Evolutionary conservation across 2,329 filamentous ascomycete species (phyloP).

Genomic region (Claviceps quebecensis): DNA sequence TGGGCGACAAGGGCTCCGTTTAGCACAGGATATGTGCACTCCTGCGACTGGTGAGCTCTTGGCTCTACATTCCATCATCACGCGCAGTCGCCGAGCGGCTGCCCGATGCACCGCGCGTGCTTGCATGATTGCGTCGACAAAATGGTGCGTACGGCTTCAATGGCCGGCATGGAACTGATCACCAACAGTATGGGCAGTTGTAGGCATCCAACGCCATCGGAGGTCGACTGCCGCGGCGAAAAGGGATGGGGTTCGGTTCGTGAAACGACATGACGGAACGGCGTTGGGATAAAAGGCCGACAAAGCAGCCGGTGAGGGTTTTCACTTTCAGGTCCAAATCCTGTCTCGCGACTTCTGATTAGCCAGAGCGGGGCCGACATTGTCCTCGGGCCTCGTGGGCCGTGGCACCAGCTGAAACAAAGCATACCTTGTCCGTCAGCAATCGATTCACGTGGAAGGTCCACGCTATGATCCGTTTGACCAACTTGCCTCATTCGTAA

Average conservation of each 20-base stretch:
- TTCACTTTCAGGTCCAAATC: neutral
- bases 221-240: neutral
- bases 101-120: conserved; percentile 6
- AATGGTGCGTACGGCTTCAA: neutral
- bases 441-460: too few species aligned
- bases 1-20: neutral
- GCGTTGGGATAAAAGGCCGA: neutral
- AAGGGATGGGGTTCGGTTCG: neutral
- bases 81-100: conserved; percentile 9
- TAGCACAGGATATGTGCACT: conserved; percentile 1
- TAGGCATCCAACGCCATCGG: neutral
- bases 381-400: neutral
- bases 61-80: conserved; percentile 5
- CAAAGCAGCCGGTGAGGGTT: neutral
- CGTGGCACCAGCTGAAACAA: neutral
- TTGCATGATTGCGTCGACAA: conserved; percentile 8
- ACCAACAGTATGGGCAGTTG: neutral
- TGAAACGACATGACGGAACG: neutral
- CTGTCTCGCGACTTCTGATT: neutral
- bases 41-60: conserved; percentile 1
- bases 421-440: too few species aligned
- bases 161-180: neutral
- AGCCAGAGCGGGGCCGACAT: neutral
- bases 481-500: too few species aligned
- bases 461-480: too few species aligned